Conservation (phyloP, 805 yeast genomes). For the Starmerella apis region DNA sequence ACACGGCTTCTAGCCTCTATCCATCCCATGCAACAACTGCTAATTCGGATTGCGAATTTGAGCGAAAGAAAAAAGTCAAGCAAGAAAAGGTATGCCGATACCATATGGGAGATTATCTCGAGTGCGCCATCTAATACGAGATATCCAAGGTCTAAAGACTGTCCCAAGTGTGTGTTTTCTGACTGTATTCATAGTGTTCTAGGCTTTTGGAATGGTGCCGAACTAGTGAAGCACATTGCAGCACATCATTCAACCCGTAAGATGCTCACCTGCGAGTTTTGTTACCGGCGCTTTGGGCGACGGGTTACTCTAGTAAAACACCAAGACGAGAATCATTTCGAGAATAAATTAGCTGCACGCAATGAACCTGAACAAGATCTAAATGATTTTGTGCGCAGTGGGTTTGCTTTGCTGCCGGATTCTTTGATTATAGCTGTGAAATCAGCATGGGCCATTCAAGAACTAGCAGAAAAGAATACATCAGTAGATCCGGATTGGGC, state of each 20-base stretch:
- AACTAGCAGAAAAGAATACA: neutral
- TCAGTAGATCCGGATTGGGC: neutral
- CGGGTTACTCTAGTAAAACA: neutral
- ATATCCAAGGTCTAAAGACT: neutral
- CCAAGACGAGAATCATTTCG: neutral
- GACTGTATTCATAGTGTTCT: neutral
- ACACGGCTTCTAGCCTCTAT: neutral
- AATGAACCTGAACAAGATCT: neutral
- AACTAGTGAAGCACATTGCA: neutral
- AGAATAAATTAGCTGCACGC: neutral
- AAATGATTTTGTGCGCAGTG: neutral
- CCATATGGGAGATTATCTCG: neutral
- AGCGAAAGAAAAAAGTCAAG: neutral
- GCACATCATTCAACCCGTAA: neutral
- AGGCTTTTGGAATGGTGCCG: neutral
- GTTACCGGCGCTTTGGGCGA: neutral
- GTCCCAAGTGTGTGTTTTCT: neutral
- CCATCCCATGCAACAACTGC: neutral
- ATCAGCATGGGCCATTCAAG: neutral
- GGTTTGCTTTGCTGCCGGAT: neutral
- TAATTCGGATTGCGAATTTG: neutral
- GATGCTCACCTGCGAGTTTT: neutral
- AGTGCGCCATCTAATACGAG: neutral
- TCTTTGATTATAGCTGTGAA: neutral
- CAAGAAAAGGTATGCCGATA: neutral